These are phyloP conservation scores for Chondrus crispus DNA, from an alignment of 23 red algal genomes.

Conservation along the genomic window DNA sequence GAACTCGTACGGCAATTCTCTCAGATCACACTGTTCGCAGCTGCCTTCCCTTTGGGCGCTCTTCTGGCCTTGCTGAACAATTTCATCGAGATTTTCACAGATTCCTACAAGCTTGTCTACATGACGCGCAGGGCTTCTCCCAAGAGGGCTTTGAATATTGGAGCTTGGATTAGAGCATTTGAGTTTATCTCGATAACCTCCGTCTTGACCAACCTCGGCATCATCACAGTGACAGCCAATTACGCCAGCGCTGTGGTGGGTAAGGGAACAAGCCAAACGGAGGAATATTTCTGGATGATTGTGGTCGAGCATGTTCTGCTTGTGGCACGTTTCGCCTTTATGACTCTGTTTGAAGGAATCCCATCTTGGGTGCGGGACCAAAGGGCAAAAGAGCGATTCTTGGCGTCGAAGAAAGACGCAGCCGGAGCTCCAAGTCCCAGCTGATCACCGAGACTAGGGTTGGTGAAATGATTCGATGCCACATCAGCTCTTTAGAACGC, in stretches of 20 bases:
- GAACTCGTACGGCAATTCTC: constrained; percentile 82
- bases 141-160: constrained; percentile 68
- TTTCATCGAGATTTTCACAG: constrained; percentile 75
- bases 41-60: constrained; percentile 80
- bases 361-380: constrained; percentile 69
- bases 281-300: constrained; percentile 80
- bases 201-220: constrained; percentile 78
- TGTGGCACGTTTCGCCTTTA: constrained; percentile 35
- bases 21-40: constrained; percentile 78
- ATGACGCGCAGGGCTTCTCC: constrained; percentile 64
- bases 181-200: constrained; percentile 80
- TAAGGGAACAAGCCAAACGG: constrained; percentile 22
- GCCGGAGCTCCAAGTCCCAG: neutral
- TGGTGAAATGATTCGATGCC: too few relatives aligned
- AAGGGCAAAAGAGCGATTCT: constrained; percentile 71
- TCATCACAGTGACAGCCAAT: constrained; percentile 72
- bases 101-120: constrained; percentile 61
- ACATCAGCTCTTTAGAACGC: too few relatives aligned
- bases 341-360: constrained; percentile 54
- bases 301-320: constrained; percentile 68
- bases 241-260: constrained; percentile 59
- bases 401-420: constrained; percentile 41
- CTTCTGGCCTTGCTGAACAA: constrained; percentile 61
- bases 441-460: too few relatives aligned
- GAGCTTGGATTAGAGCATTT: constrained; percentile 83